These are phyloP conservation scores for Capsella rubella DNA, from an alignment of 441 rosid genomes.

Conservation along the genomic window DNA sequence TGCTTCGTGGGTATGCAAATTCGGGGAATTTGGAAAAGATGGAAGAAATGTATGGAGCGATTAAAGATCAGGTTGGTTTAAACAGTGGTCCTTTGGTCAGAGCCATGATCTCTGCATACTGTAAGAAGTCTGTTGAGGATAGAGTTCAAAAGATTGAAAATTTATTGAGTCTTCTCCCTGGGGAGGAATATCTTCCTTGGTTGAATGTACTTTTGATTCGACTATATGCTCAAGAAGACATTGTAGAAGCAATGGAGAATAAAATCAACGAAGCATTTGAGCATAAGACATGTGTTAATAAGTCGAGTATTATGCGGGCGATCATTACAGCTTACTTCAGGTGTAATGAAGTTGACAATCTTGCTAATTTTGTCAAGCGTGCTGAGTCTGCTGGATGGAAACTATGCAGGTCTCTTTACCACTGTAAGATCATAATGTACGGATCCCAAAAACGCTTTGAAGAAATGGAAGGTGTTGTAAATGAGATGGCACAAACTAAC, in stretches of 20 bases:
- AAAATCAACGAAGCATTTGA: conserved; percentile 74
- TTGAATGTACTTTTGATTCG: conserved; percentile 77
- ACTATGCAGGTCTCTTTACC: conserved; percentile 71
- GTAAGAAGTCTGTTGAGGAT: conserved; percentile 57
- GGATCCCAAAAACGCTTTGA: conserved; percentile 60
- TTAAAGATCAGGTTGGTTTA: conserved; percentile 56
- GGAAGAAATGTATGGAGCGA: conserved; percentile 67
- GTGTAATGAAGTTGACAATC: conserved; percentile 68
- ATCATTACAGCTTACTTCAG: conserved; percentile 62
- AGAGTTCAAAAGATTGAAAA: conserved; percentile 63
- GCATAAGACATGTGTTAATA: conserved; percentile 53
- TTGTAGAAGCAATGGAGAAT: conserved; percentile 75
- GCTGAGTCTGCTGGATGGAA: conserved; percentile 86
- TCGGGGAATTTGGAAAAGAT: conserved; percentile 69
- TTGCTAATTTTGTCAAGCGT: conserved; percentile 63
- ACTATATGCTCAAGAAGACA: conserved; percentile 69
- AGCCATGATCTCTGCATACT: conserved; percentile 85
- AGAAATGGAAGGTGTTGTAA: conserved; percentile 79
- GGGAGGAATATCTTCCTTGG: conserved; percentile 74
- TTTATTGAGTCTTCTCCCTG: conserved; percentile 63
- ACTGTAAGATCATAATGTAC: conserved; percentile 79
- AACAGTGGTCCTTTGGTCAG: conserved; percentile 55
- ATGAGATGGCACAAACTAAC: conserved; percentile 64
- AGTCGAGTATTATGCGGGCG: conserved; percentile 55
- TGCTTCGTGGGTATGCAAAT: conserved; percentile 90